Conservation (phyloP, 2,329 filamentous ascomycete genomes). For the Fusarium mexicanum region DNA sequence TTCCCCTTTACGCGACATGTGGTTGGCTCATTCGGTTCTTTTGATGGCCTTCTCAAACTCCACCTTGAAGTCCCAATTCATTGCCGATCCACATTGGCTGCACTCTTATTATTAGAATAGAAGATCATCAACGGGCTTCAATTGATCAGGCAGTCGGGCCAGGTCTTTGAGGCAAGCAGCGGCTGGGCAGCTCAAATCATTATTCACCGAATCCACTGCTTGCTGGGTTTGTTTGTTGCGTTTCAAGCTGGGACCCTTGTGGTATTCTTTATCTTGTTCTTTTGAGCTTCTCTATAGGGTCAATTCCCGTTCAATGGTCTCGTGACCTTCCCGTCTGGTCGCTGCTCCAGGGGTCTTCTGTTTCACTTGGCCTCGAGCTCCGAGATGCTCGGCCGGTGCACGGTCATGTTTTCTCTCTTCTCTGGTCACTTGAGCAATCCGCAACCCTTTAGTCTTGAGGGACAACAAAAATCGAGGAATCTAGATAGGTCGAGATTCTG, state of each 20-base stretch:
- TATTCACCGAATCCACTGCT: slow-evolving; percentile 11
- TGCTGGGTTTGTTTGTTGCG: slow-evolving; percentile 19
- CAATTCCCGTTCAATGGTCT: slow-evolving; percentile 19
- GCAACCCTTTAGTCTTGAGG: neutral
- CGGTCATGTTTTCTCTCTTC: neutral
- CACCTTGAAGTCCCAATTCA: slow-evolving; percentile 1
- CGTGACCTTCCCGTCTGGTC: slow-evolving; percentile 31
- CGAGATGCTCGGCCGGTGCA: slow-evolving; percentile 28
- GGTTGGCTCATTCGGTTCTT: slow-evolving; percentile 10
- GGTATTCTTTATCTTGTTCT: slow-evolving; percentile 14
- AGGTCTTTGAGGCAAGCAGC: neutral
- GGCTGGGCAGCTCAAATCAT: slow-evolving; percentile 9
- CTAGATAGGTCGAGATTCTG: neutral
- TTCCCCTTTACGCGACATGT: neutral
- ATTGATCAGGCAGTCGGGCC: slow-evolving; percentile 7
- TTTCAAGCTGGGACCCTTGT: slow-evolving; percentile 3
- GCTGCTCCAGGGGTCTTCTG: slow-evolving; percentile 15
- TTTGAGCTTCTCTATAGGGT: slow-evolving; percentile 20
- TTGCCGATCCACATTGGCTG: slow-evolving; percentile 21
- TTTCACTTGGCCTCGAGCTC: slow-evolving; percentile 8
- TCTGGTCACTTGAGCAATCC: slow-evolving; percentile 5
- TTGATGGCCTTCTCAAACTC: neutral
- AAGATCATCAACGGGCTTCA: slow-evolving; percentile 31
- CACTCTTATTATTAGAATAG: neutral
- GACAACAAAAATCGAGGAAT: neutral